Base-by-base conservation (phyloP, 768 basidiomycete species). In the Crepidotus variabilis region DNA sequence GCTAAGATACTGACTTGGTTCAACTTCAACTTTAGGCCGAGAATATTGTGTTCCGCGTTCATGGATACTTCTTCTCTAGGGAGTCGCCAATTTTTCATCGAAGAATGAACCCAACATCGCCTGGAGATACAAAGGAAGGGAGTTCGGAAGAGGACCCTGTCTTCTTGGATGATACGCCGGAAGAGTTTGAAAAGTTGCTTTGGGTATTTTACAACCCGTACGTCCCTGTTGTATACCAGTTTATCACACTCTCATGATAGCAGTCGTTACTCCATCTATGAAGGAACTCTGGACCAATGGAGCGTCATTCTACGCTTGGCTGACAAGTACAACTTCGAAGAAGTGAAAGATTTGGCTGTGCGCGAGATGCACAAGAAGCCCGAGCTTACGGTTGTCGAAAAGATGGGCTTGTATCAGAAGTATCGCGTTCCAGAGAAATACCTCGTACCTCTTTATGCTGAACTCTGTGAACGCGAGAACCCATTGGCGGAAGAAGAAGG, bases 181-280 rank as follows among this genome's bases (percentile, higher is more conserved):
- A 63, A 3, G 77, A 78, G 9, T 78, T 81, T 53, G 73, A 75
- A 6, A 70, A 71, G 1, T 74, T 86, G 0, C 62, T 85, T 0
- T 84, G 82, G 83, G 75, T 86, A 0, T 82, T 83, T 60, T 60
- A 66, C 35, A 66, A 65, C 34, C 63, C 65, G 63, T 62, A 56
- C 28, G 65, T 59, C 43, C 18, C 51, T 13, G 14, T 16, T 55
- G 22, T n/a, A 21, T 54, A 18, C 20, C 20, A 18, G 18, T 16
- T 4, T 6, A 36, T 22, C 33, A 22, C 13, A 55, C 5, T 33
- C 48, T 57, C 3, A 51, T 50, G 24, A 28, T 55, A 50, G n/a
- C 61, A 89, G 86, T 0, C 72, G 71, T 57, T 87, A 87, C 54
- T 81, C 81, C 0, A 70, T 80, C 9, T 86, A 87, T 54, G 71